Evolutionary conservation across 148 eudicot species (phyloP), one percentile per base, ranked within the genome.

Genomic region (Fagopyrum homotropicum): DNA sequence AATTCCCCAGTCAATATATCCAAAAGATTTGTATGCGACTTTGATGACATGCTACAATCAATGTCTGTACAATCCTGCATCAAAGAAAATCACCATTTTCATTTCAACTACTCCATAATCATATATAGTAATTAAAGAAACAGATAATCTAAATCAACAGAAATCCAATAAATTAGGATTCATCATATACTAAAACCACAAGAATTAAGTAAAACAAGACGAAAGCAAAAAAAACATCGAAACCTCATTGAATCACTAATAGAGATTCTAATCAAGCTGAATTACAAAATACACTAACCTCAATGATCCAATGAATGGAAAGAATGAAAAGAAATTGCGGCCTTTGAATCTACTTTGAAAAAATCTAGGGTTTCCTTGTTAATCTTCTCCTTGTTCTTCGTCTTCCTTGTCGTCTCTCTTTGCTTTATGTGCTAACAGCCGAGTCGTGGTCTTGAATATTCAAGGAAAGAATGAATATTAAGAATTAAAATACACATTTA

Each of bases 11-110:
- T 81, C 14, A 84, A 11, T 68, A 84, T 72, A 69, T 84, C 86
- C 6, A 84, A 43, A 29, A 84, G 75, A 84, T 84, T 84, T 10
- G 86, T 76, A 72, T 84, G 81, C 16, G 86, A 84, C 75, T 84
- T 84, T 26, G 86, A 84, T 73, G 80, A 79, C 82, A 79, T 79
- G 4, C 68, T 72, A 29, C 11, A 45, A 44, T 43, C 69, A 63
- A 63, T 29, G 44, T 29, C 44, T 9, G 26, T 26, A 12, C 51
- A 45, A 70, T 48, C 26, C 55, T 49, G 74, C 54, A 71, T 64
- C 50, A 11, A 63, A n/a, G 45, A 51, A 60, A 72, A 8, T 35
- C 60, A 5, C 6, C 30, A 26, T 10, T 45, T 17, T 16, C n/a
- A n/a, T 8, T 9, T 46, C 75, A 66, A 72, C 26, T n/a, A 49